These are phyloP conservation scores for Rutstroemia sydowiana DNA, from an alignment of 2,329 filamentous ascomycete genomes.

Conservation along the genomic window DNA sequence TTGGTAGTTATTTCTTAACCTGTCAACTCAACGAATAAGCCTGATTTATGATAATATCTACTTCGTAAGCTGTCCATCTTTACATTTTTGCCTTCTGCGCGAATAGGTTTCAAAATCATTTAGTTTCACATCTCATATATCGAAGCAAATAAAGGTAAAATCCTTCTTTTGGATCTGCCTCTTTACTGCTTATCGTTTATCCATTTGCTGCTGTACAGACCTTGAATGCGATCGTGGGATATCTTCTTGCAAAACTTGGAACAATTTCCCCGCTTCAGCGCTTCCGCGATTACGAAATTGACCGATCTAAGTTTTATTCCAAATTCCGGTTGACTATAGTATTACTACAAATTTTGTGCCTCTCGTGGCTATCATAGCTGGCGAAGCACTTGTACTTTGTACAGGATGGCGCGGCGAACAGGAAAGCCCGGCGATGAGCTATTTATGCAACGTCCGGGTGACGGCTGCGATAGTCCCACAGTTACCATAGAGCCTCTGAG, in stretches of 20 bases:
- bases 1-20: slow-evolving; percentile 1
- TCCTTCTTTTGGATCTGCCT: not conserved
- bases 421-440: slow-evolving; percentile 74
- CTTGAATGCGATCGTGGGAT: not conserved
- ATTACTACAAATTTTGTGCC: slow-evolving; percentile 27
- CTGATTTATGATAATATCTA: not conserved
- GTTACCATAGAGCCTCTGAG: slow-evolving; percentile 64
- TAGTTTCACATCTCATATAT: not conserved
- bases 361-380: slow-evolving; percentile 19
- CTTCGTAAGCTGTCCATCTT: not conserved
- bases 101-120: not conserved
- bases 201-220: slow-evolving; percentile 1
- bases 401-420: slow-evolving; percentile 36
- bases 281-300: not conserved
- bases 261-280: slow-evolving; percentile 7
- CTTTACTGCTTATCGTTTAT: slow-evolving; percentile 7
- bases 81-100: not conserved
- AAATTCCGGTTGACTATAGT: slow-evolving; percentile 14
- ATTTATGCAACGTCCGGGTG: slow-evolving; percentile 54
- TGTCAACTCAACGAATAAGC: not conserved
- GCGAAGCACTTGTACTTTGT: slow-evolving; percentile 17
- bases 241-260: too few relatives aligned
- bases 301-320: too few relatives aligned
- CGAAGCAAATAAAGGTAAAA: not conserved
- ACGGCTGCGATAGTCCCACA: slow-evolving; percentile 60